Evolutionary conservation across 2,329 filamentous ascomycete species (phyloP), one percentile per base, ranked within the genome.

Genomic region (Lasiodiplodia gonubiensis): DNA sequence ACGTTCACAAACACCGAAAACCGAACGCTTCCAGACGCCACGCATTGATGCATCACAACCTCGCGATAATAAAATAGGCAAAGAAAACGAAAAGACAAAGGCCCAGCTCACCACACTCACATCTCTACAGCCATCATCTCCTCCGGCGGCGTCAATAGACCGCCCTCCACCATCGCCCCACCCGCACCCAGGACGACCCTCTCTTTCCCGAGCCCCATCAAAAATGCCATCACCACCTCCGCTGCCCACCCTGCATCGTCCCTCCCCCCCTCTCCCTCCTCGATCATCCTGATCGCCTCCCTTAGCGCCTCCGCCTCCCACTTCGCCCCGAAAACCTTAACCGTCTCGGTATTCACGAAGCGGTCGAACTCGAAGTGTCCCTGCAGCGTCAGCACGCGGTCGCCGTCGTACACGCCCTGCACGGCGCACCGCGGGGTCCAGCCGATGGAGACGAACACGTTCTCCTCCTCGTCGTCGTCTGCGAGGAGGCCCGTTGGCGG

Each of bases 351-450:
- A 61, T 82, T 84, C 64, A 66, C 51, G 27, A 86, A 72, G 7
- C 75, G 76, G 73, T 84, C 80, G 70, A 85, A 86, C 71, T 84
- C 82, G 10, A 69, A 74, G 70, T 80, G 82, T 2, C 80, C 74
- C 78, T 85, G 86, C 6, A 83, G 81, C 79, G 64, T 80, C 82
- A 21, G 71, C 70, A 12, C 80, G 80, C 10, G 78, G 42, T 21
- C 42, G 72, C 55, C 80, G 77, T 70, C 78, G 81, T 6, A 79
- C 76, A 7, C 79, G 72, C 71, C 80, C 72, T 76, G 73, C 6
- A 83, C 64, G 54, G 82, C 80, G 25, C 74, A 72, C 66, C 78
- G 75, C 14, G 73, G 74, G 7, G 73, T 69, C 1, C 69, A 69
- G 11, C 72, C 69, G 12, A 68, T 69, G 60, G 75, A 67, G 27